Evolutionary conservation across 106 monocot species (phyloP), one percentile per base, ranked within the genome.

Genomic region (Apostasia shenzhenica): DNA sequence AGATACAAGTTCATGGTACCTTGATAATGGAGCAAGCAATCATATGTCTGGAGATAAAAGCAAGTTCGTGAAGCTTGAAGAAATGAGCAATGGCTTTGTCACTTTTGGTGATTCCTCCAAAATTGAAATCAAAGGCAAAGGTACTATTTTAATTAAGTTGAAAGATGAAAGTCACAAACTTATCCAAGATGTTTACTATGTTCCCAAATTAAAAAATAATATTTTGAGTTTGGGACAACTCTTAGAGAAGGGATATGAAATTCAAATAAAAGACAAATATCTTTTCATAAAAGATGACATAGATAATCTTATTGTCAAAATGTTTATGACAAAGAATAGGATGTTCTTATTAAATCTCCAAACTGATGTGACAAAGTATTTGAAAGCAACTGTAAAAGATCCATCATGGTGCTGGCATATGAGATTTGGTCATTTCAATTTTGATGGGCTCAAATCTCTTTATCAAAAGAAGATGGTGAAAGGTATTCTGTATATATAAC

Each of bases 351-450:
- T 67, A 1, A 26, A 49, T 3, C 26, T 26, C 26, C 26, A 26
- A 26, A 26, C 26, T 26, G 26, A 26, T 26, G 26, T 26, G 26
- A 0, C 26, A 26, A 26, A 26, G 26, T 26, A 0, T 26, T 26
- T 26, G 26, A 26, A 26, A 26, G 26, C 26, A 26, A 26, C 26
- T 26, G 26, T 26, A 26, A 26, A 26, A 26, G 26, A 48, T 67
- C 37, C 26, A 49, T 6, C 46, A 3, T 67, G 66, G 46, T 39
- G 2, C 8, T 59, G 47, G 48, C 49, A 60, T 40, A 7, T 61
- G 8, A 59, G 47, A 13, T 5, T 60, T 38, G 60, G 54, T 1
- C 52, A 77, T 52, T 63, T 65, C 45, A 43, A 78, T 59, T 78
- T 56, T 41, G 54, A 41, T 14, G 71, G 41, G 5, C 48, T 53